These are phyloP conservation scores for Pythium volutum DNA, from an alignment of 352 stramenopile genomes.

Conservation along the genomic window DNA sequence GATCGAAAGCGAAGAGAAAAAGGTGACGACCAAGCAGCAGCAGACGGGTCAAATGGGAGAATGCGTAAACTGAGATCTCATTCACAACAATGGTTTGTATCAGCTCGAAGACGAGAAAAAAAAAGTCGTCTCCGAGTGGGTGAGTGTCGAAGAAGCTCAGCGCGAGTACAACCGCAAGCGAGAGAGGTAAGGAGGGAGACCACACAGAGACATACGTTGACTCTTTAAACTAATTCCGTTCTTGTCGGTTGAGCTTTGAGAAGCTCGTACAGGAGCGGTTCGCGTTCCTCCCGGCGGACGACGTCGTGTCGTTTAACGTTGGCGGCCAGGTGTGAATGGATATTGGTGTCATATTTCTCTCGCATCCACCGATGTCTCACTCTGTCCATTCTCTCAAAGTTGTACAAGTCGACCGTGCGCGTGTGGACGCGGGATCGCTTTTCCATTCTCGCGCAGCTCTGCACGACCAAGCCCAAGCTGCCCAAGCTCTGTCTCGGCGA, in stretches of 20 bases:
- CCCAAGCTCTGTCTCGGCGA: slow-evolving; percentile 42
- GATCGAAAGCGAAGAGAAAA: slow-evolving; percentile 59
- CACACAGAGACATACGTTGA: no score
- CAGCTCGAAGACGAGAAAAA: slow-evolving; percentile 74
- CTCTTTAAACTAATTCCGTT: no score
- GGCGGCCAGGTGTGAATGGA: slow-evolving; percentile 31
- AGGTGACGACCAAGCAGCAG: slow-evolving; percentile 21
- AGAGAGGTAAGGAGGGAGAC: slow-evolving; percentile 34
- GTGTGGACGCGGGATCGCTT: slow-evolving; percentile 77
- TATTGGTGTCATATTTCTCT: background rate
- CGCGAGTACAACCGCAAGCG: slow-evolving; percentile 61
- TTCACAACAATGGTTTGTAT: background rate
- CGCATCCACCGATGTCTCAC: background rate
- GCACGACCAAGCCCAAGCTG: slow-evolving; percentile 60
- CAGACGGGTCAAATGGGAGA: background rate
- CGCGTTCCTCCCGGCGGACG: slow-evolving; percentile 43
- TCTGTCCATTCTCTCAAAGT: slow-evolving; percentile 21
- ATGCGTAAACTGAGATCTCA: background rate
- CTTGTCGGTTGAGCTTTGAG: slow-evolving; percentile 79
- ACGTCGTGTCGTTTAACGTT: slow-evolving; percentile 69
- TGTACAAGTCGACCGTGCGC: slow-evolving; percentile 71
- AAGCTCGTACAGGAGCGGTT: slow-evolving; percentile 50
- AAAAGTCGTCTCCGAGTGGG: slow-evolving; percentile 71
- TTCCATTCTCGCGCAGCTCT: slow-evolving; percentile 79
- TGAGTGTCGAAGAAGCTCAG: slow-evolving; percentile 61